Percentiles rank a stretch among this genome's conserved stretches.
phyloP scores from a whole-genome alignment of 495 filamentous ascomycete genomes.

The Aspergillus mulundensis region DNA sequence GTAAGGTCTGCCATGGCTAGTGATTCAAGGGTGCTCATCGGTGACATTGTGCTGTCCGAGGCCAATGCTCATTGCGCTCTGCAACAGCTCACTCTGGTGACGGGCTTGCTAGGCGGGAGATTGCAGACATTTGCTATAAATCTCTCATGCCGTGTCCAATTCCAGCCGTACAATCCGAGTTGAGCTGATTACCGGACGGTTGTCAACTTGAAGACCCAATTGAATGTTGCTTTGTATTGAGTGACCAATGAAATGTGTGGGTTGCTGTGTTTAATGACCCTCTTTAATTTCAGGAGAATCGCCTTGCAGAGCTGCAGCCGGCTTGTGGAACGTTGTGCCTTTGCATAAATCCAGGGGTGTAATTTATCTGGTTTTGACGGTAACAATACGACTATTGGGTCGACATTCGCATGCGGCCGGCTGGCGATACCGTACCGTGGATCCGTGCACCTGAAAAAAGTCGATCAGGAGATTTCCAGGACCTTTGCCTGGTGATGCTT shows the following conservation, averaged over 20 bases:
- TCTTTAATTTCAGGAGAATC: conserved; percentile 8
- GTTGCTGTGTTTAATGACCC: conserved; percentile 4
- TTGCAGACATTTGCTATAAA: conserved; percentile 32
- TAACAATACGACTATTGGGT: not conserved
- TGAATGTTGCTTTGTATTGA: not conserved
- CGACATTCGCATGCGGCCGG: not conserved
- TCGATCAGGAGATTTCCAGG: conserved; percentile 3
- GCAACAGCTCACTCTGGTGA: conserved; percentile 37
- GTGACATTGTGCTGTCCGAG: conserved; percentile 38
- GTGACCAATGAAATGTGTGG: not conserved
- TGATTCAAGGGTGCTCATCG: conserved; percentile 38
- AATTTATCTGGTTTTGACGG: not conserved
- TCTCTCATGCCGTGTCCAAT: no score
- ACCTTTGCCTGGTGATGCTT: not conserved
- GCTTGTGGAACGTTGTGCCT: not conserved
- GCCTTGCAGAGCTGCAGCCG: conserved; percentile 2
- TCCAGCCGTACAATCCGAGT: conserved; percentile 32
- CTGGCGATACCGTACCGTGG: conserved; percentile 7
- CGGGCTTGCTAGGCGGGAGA: conserved; percentile 30
- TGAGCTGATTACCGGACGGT: not conserved
- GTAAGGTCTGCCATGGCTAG: conserved; percentile 27
- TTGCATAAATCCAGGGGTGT: conserved; percentile 10
- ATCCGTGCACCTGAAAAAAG: not conserved
- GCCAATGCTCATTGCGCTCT: conserved; percentile 25
- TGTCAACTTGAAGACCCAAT: no score